Base-by-base conservation (phyloP, 257 asterid species). In the Salvia miltiorrhiza region DNA sequence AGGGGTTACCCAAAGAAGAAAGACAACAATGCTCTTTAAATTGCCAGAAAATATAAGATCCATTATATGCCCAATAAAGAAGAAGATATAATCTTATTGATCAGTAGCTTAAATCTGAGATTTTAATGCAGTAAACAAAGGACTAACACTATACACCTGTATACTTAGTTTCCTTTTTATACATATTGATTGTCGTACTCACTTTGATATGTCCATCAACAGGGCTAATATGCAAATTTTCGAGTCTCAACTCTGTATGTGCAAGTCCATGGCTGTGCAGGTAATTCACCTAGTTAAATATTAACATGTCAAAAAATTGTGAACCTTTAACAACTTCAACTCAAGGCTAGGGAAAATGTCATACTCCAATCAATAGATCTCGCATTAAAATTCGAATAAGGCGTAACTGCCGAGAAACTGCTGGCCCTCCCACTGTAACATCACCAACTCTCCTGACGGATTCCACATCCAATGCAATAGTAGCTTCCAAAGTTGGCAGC, bases 191-290 rank as follows among this genome's bases (percentile, higher is more conserved):
- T 79, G 62, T 35, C 10, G 23, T 53, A 81, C 92, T 84, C 82
- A 93, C 97, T 81, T 90, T 93, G 73, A 93, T 85, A 82, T 93
- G 98, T 62, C 80, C 84, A 74, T 93, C 98, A 65, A 93, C 90
- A 2, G 95, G 90, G 81, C 98, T 73, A 74, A 93, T 83, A 70
- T 90, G 98, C 90, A 93, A 80, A 78, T 85, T 93, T 82, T 93
- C 98, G 26, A 93, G 89, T 69, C 88, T 93, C 83, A 93, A 66
- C 82, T 90, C 96, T 41, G 97, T 93, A 79, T 93, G 98, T 32
- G 96, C 98, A 70, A 93, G 95, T 61, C 98, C 98, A 80, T 90
- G 94, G 77, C 93, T 88, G 88, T 93, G 98, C 53, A 93, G 83
- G 77, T 93, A 93, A 85, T 93, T 93, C 79, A 93, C 98, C 97